A percentile compares a stretch with the other conserved stretches of the same genome.
phyloP scores from a whole-genome alignment of 192 early-diverging fungal genomes.

The Phycomyces nitens region DNA sequence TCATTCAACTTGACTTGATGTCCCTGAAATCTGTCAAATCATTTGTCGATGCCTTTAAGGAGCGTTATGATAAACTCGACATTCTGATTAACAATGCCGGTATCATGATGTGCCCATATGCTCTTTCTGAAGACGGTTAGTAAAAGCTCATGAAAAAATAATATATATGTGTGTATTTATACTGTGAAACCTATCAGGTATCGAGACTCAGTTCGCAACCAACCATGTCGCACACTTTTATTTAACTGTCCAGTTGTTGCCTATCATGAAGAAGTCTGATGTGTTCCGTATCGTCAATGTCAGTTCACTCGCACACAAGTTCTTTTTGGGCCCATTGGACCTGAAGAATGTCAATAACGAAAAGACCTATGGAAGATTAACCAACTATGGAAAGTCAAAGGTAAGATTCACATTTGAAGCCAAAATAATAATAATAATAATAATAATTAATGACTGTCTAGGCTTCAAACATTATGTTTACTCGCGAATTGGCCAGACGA shows the following conservation, averaged over 20 bases:
- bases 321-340: slow-evolving; percentile 10
- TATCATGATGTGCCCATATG: slow-evolving; percentile 44
- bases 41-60: slow-evolving; percentile 36
- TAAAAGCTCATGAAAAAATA: no score
- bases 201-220: slow-evolving; percentile 54
- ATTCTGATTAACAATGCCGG: slow-evolving; percentile 67
- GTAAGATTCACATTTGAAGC: not conserved
- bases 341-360: slow-evolving; percentile 23
- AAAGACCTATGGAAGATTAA: slow-evolving; percentile 13
- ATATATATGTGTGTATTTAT: not conserved
- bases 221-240: slow-evolving; percentile 52
- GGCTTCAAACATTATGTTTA: slow-evolving; percentile 29
- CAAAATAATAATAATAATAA: not conserved
- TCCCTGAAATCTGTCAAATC: slow-evolving; percentile 36
- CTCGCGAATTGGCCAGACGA: slow-evolving; percentile 21
- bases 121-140: slow-evolving; percentile 38
- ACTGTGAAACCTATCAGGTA: slow-evolving; percentile 22
- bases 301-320: slow-evolving; percentile 20
- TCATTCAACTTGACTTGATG: slow-evolving; percentile 29
- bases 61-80: slow-evolving; percentile 36
- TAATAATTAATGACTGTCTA: slow-evolving; percentile 1
- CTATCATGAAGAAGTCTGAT: slow-evolving; percentile 21
- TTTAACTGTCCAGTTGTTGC: slow-evolving; percentile 24
- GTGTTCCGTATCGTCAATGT: slow-evolving; percentile 32
- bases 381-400: slow-evolving; percentile 22